Percentiles rank a stretch among this genome's conserved stretches.
Evolutionary conservation across 306 rosid species (phyloP).

Genomic region (Medicago arabica): DNA sequence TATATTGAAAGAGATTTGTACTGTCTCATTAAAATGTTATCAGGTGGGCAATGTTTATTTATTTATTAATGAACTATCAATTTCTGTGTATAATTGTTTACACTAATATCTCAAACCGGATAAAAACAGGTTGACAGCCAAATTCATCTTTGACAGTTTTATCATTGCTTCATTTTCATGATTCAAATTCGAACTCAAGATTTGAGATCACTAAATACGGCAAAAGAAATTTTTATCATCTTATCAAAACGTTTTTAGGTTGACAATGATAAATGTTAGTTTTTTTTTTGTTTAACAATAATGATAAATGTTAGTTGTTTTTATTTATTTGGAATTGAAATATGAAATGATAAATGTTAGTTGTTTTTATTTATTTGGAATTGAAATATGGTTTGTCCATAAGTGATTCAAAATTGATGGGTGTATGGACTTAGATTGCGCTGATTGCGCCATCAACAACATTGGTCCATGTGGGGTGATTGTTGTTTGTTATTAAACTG

Average conservation of each 20-base stretch:
- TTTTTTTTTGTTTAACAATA: not conserved
- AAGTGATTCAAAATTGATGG: slow-evolving; percentile 33
- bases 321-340: not conserved
- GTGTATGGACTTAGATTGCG: slow-evolving; percentile 53
- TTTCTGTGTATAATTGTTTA: too few relatives aligned
- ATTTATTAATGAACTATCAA: too few relatives aligned
- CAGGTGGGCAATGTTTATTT: too few relatives aligned
- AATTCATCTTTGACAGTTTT: too few relatives aligned
- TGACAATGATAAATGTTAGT: not conserved
- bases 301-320: not conserved
- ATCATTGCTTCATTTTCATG: too few relatives aligned
- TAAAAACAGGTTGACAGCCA: too few relatives aligned
- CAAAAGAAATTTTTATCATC: not conserved
- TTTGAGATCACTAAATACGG: too few relatives aligned
- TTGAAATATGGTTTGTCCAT: not conserved
- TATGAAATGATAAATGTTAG: not conserved
- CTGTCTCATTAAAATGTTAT: too few relatives aligned
- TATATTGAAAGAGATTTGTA: not conserved
- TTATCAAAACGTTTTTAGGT: not conserved
- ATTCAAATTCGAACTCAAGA: too few relatives aligned
- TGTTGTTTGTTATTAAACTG: slow-evolving; percentile 45
- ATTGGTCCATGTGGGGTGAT: slow-evolving; percentile 44
- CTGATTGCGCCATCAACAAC: slow-evolving; percentile 59
- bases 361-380: not conserved
- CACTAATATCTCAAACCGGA: too few relatives aligned